These are phyloP conservation scores for Mortierella alpina DNA, from an alignment of 192 early-diverging fungal genomes.

Conservation along the genomic window DNA sequence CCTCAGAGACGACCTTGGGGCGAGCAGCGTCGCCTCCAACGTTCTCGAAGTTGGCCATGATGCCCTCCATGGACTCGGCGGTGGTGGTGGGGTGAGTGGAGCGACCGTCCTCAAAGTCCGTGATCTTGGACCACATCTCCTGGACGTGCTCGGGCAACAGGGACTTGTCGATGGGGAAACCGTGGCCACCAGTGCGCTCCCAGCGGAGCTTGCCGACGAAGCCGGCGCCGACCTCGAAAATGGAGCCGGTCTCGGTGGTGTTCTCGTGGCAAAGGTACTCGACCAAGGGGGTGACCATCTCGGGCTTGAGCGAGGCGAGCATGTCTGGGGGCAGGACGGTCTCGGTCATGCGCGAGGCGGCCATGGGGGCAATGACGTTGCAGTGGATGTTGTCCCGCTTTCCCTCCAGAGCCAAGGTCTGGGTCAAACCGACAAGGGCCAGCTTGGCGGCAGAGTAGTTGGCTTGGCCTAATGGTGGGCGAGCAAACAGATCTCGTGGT, in stretches of 20 bases:
- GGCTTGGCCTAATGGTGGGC: conserved; percentile 56
- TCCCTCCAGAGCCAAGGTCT: conserved; percentile 94
- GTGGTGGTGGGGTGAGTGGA: conserved; percentile 86
- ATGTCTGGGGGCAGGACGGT: conserved; percentile 96
- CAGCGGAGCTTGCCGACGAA: conserved; percentile 96
- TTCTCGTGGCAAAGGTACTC: conserved; percentile 91
- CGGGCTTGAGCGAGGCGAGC: conserved; percentile 94
- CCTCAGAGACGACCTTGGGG: conserved; percentile 41
- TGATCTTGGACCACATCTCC: conserved; percentile 80
- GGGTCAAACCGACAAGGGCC: conserved; percentile 90
- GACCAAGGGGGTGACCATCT: conserved; percentile 95
- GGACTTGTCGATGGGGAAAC: conserved; percentile 85
- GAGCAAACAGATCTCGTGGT: background rate
- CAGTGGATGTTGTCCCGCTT: conserved; percentile 91
- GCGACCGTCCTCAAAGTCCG: conserved; percentile 96
- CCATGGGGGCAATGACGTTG: conserved; percentile 97
- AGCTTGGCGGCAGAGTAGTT: conserved; percentile 94
- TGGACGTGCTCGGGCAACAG: conserved; percentile 90
- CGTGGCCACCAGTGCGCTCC: conserved; percentile 94
- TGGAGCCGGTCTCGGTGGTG: conserved; percentile 85
- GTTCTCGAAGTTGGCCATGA: conserved; percentile 88
- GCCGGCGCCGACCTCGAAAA: conserved; percentile 97
- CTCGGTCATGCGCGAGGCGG: conserved; percentile 97
- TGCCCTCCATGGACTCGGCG: conserved; percentile 82
- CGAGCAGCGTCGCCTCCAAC: conserved; percentile 56